Conservation (phyloP, 78 protist species). For the Isochrysis galbana region DNA sequence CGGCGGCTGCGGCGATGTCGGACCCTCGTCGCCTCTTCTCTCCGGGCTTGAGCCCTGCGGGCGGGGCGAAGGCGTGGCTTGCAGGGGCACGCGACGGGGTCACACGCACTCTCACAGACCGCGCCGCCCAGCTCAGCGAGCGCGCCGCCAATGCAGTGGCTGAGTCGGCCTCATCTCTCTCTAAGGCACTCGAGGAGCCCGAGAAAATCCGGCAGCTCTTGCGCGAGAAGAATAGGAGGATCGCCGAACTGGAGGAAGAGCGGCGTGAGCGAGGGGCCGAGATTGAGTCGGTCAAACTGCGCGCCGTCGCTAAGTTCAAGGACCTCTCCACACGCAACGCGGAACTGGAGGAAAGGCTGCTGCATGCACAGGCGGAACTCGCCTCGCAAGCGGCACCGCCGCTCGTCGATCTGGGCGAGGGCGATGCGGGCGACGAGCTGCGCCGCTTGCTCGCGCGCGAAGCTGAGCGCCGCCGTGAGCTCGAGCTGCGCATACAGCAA, state of each 20-base stretch:
- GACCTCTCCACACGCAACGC: not conserved
- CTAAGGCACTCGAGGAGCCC: not conserved
- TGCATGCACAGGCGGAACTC: too few relatives aligned
- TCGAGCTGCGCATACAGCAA: too few relatives aligned
- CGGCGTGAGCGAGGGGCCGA: not conserved
- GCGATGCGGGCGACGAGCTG: too few relatives aligned
- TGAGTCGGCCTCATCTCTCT: not conserved
- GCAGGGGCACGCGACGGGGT: too few relatives aligned
- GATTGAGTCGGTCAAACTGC: not conserved
- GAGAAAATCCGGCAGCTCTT: not conserved
- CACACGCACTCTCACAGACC: not conserved
- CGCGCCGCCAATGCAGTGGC: not conserved
- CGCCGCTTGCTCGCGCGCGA: too few relatives aligned
- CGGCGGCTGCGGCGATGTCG: too few relatives aligned
- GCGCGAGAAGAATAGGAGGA: not conserved
- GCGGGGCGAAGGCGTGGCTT: too few relatives aligned
- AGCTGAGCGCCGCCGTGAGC: too few relatives aligned
- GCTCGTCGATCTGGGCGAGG: too few relatives aligned
- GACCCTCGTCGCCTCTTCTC: too few relatives aligned
- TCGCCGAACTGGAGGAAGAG: not conserved
- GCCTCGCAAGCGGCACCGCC: too few relatives aligned
- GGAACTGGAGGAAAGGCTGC: not conserved
- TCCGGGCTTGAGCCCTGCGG: too few relatives aligned
- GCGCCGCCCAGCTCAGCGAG: not conserved
- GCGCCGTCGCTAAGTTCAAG: not conserved